Evolutionary conservation across 2,329 filamentous ascomycete genomes (phyloP).

Genomic region (Trichoderma pleuroti): DNA sequence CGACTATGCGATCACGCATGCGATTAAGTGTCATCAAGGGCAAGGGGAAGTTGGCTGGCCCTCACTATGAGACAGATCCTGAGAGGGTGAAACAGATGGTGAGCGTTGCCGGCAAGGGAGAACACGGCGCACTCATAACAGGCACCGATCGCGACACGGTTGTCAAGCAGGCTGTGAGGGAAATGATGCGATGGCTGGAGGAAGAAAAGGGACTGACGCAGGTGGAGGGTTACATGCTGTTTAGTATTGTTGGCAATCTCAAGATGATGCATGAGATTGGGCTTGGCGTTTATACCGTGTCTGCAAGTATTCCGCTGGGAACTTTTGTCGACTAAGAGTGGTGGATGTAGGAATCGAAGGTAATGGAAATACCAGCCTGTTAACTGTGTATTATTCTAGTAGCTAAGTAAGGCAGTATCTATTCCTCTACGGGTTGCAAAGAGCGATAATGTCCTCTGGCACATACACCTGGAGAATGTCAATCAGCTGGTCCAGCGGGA

Average conservation of each 20-base stretch:
- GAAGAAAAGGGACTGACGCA: conserved; percentile 43
- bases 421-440: neutral
- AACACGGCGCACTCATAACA: conserved; percentile 44
- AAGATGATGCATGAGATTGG: conserved; percentile 37
- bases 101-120: conserved; percentile 19
- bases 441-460: conserved; percentile 4
- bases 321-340: neutral
- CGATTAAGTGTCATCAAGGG: conserved; percentile 47
- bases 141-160: conserved; percentile 47
- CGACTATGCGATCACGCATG: conserved; percentile 46
- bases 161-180: conserved; percentile 44
- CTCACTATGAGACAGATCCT: conserved; percentile 42
- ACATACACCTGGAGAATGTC: conserved; percentile 7
- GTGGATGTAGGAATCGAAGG: neutral
- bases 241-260: conserved; percentile 47
- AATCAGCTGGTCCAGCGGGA: conserved; percentile 1
- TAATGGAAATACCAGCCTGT: neutral
- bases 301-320: conserved; percentile 2
- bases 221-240: conserved; percentile 51
- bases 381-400: neutral
- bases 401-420: neutral
- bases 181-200: conserved; percentile 48
- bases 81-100: conserved; percentile 5
- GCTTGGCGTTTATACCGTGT: neutral
- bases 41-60: conserved; percentile 44